These are phyloP conservation scores for Thraustochytrium sp. DNA, from an alignment of 352 stramenopile genomes.

Conservation along the genomic window DNA sequence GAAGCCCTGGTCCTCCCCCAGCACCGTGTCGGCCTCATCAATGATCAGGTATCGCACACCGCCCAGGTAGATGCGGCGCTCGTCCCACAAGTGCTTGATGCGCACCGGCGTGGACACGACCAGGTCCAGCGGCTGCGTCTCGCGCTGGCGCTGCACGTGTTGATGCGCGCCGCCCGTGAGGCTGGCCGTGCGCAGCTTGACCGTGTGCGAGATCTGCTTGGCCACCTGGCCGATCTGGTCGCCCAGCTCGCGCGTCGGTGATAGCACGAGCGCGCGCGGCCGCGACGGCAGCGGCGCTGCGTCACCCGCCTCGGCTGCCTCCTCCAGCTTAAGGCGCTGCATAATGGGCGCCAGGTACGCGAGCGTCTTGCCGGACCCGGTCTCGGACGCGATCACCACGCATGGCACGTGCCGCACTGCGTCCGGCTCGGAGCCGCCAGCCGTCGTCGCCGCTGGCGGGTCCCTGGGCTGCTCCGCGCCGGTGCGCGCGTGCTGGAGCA, in stretches of 20 bases:
- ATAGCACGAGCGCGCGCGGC: neutral
- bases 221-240: slow-evolving; percentile 4
- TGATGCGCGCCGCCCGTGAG: neutral
- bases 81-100: neutral
- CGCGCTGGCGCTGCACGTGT: neutral
- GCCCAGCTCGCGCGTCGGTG: slow-evolving; percentile 36
- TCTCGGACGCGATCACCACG: slow-evolving; percentile 19
- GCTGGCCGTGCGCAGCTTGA: neutral
- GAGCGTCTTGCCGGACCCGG: slow-evolving; percentile 38
- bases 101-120: slow-evolving; percentile 23
- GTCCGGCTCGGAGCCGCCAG: too few relatives aligned
- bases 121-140: neutral
- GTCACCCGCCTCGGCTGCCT: neutral
- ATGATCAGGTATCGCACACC: slow-evolving; percentile 17
- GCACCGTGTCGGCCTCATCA: slow-evolving; percentile 28
- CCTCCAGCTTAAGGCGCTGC: neutral
- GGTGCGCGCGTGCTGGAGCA: neutral
- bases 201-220: slow-evolving; percentile 28
- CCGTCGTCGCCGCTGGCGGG: too few relatives aligned
- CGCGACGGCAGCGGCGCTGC: neutral
- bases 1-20: slow-evolving; percentile 17
- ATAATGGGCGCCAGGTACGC: slow-evolving; percentile 33
- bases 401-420: neutral
- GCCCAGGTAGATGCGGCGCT: slow-evolving; percentile 11
- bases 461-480: neutral